Evolutionary conservation across 805 yeast species (phyloP), one percentile per base, ranked within the genome.

Genomic region (Spathaspora boniae): DNA sequence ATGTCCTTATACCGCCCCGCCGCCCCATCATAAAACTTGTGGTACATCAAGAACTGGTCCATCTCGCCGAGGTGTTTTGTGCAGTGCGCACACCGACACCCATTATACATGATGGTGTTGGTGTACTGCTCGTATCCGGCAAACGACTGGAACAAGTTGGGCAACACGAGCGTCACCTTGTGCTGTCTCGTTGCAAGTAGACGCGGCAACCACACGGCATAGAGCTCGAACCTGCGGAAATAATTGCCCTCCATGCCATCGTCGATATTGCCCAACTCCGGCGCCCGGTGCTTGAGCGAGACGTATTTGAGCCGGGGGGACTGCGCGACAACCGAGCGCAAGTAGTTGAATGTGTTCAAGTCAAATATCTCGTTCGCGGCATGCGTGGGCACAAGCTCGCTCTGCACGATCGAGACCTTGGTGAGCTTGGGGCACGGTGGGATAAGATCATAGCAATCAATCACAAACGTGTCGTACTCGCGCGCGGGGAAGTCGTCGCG

Each of bases 231-330:
- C 47, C 87, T 68, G 41, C 87, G 70, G 5, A 73, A 51, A 45
- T 77, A 82, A 46, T 84, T 83, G 0, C 94, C 94, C 48, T 83
- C 91, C 26, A 79, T 72, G 2, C 86, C 86, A 52, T 82, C 84
- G 12, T 56, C 62, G 9, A 79, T 68, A 23, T 67, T 62, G 0
- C 83, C 86, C 48, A 74, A 75, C 2, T 53, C 24, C 2, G 86
- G 84, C 3, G 82, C 74, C 18, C 63, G 64, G 52, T 82, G 88
- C 14, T 70, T 62, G n/a, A 83, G 63, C 7, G 73, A 60, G 14
- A 83, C 53, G 31, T 54, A 66, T 19, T 53, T 55, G 24, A 80
- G 41, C 2, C 53, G 53, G 2, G 45, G 41, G 5, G n/a, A 22
- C 1, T 72, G 25, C 9, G 23, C 22, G 6, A 41, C 25, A 12